These are phyloP conservation scores for Lactarius quietus DNA, from an alignment of 768 basidiomycete species.

Conservation along the genomic window DNA sequence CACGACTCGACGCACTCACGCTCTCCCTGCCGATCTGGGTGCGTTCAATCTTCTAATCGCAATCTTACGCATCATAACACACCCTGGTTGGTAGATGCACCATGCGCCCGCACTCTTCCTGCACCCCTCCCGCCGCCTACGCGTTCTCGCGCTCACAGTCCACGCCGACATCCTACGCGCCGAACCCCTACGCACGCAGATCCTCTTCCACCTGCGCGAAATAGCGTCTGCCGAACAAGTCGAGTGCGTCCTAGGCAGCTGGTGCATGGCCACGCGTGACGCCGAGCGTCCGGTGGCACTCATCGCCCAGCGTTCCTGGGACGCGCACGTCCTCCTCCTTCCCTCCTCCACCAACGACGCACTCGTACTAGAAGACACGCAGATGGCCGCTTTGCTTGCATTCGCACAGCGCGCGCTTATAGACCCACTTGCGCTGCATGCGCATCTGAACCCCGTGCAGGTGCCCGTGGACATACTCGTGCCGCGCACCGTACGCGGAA, in stretches of 20 bases:
- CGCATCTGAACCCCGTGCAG: slow-evolving; percentile 57
- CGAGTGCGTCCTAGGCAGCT: slow-evolving; percentile 62
- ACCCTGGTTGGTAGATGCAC: slow-evolving; percentile 54
- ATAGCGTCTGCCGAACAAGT: slow-evolving; percentile 46
- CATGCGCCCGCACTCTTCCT: slow-evolving; percentile 80
- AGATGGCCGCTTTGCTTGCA: slow-evolving; percentile 39
- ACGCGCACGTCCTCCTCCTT: slow-evolving; percentile 31
- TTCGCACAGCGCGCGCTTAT: slow-evolving; percentile 56
- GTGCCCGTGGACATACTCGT: slow-evolving; percentile 40
- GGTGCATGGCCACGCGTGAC: slow-evolving; percentile 71
- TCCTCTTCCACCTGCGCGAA: slow-evolving; percentile 50
- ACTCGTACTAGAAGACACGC: slow-evolving; percentile 35
- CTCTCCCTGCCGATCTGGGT: slow-evolving; percentile 92
- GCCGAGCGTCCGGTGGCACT: slow-evolving; percentile 58
- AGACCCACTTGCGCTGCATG: slow-evolving; percentile 58
- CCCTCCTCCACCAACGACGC: not conserved
- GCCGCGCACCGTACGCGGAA: slow-evolving; percentile 34
- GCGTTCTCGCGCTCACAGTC: slow-evolving; percentile 52
- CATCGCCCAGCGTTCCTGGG: slow-evolving; percentile 55
- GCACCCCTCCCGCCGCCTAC: slow-evolving; percentile 76
- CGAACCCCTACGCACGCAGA: slow-evolving; percentile 43
- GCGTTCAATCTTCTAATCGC: slow-evolving; percentile 32
- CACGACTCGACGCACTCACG: slow-evolving; percentile 39
- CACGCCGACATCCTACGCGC: slow-evolving; percentile 66
- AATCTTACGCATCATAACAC: not conserved